Percentiles rank a stretch among this genome's conserved stretches.
Evolutionary conservation across 176 grass and related monocot genomes (phyloP).

Genomic region (Ampelocalamus luodianensis): DNA sequence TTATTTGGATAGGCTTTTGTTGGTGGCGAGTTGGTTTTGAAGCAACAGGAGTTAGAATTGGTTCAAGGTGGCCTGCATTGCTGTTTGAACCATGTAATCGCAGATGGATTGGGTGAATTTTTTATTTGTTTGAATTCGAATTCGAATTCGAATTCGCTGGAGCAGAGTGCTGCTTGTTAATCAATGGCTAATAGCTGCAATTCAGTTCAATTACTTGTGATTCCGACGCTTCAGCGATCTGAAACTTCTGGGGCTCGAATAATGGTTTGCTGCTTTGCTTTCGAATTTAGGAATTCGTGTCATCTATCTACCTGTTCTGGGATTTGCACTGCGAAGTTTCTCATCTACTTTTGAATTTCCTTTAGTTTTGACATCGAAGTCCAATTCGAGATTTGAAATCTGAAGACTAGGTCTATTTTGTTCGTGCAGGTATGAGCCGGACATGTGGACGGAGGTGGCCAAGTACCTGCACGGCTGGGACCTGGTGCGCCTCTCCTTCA

Average conservation of each 20-base stretch:
- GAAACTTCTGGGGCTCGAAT: background rate
- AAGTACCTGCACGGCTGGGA: slow-evolving; percentile 76
- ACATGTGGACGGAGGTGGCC: slow-evolving; percentile 93
- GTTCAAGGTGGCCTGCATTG: background rate
- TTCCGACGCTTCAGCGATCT: background rate
- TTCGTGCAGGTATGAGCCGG: slow-evolving; percentile 68
- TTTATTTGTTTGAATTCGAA: background rate
- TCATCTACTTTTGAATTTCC: background rate
- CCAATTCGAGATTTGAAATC: slow-evolving; percentile 18
- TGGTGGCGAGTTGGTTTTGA: background rate
- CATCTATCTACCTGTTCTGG: background rate
- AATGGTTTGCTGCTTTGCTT: background rate
- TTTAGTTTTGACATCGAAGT: background rate
- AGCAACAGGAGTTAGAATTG: background rate
- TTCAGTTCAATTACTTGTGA: background rate
- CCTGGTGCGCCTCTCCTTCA: slow-evolving; percentile 60
- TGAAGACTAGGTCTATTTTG: background rate
- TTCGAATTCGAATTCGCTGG: background rate
- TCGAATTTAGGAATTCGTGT: background rate
- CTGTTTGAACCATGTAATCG: background rate
- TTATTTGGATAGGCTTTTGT: background rate
- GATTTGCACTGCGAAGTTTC: background rate
- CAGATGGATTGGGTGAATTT: slow-evolving; percentile 4
- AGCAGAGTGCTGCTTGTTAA: slow-evolving; percentile 9
- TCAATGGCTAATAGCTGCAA: background rate